Conservation (phyloP, 2,329 filamentous ascomycete species). For the Aspergillus candidus region DNA sequence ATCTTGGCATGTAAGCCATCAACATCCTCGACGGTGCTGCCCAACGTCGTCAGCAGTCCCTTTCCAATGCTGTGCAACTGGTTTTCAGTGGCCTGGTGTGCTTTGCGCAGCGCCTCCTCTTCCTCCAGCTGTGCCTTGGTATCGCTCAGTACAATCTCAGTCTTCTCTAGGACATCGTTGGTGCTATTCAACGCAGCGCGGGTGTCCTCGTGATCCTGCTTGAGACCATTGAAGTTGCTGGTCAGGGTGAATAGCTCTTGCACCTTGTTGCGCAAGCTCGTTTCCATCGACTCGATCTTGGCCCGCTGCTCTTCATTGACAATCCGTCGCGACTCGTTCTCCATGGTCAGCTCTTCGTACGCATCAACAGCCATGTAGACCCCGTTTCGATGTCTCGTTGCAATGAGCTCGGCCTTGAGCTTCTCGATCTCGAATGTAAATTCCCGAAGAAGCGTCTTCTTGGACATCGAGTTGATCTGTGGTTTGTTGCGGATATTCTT, state of each 20-base stretch:
- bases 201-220: slow-evolving; percentile 81
- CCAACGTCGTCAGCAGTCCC: slow-evolving; percentile 70
- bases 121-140: slow-evolving; percentile 72
- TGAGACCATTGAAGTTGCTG: slow-evolving; percentile 78
- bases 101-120: slow-evolving; percentile 71
- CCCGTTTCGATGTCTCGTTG: slow-evolving; percentile 86
- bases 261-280: slow-evolving; percentile 83
- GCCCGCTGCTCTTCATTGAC: slow-evolving; percentile 87
- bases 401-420: slow-evolving; percentile 86
- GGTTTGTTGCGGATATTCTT: slow-evolving; percentile 99
- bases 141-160: slow-evolving; percentile 72
- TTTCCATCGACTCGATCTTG: slow-evolving; percentile 87
- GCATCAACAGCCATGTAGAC: slow-evolving; percentile 86
- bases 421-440: slow-evolving; percentile 92
- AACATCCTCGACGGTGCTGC: slow-evolving; percentile 72
- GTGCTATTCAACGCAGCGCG: slow-evolving; percentile 69
- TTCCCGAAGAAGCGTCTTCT: slow-evolving; percentile 84
- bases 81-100: slow-evolving; percentile 78
- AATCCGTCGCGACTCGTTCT: slow-evolving; percentile 87
- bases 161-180: slow-evolving; percentile 75
- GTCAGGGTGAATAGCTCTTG: slow-evolving; percentile 86
- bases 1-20: slow-evolving; percentile 80
- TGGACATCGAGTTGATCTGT: slow-evolving; percentile 88
- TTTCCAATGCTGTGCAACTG: slow-evolving; percentile 67
- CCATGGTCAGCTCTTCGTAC: slow-evolving; percentile 84